A percentile compares a stretch with the other conserved stretches of the same genome.
These are phyloP conservation scores for Ceratobasidium sp. DNA, from an alignment of 1,284 basidiomycete species.

Conservation along the genomic window DNA sequence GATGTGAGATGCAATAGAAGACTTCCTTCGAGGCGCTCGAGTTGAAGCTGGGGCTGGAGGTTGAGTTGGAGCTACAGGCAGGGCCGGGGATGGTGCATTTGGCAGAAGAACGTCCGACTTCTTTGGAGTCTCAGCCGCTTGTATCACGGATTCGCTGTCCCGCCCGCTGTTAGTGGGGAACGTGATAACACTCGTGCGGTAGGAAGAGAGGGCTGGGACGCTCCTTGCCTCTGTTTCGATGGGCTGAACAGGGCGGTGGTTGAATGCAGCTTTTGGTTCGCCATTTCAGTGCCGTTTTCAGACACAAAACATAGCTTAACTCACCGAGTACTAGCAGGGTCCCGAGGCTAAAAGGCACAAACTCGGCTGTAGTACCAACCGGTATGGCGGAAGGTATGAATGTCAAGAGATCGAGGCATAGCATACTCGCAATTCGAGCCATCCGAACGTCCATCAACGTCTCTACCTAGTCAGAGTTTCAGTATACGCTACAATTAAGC, in stretches of 20 bases:
- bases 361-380: conserved; percentile 63
- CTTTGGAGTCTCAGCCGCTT: neutral
- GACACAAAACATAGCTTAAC: neutral
- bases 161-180: conserved; percentile 43
- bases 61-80: conserved; percentile 12
- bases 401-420: conserved; percentile 63
- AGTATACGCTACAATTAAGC: conserved; percentile 60
- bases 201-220: conserved; percentile 28
- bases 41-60: conserved; percentile 21
- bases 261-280: conserved; percentile 48
- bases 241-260: conserved; percentile 38
- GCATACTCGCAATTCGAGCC: conserved; percentile 45
- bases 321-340: conserved; percentile 63
- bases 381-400: conserved; percentile 61
- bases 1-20: conserved; percentile 26
- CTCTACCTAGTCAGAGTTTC: neutral
- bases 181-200: conserved; percentile 41
- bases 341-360: conserved; percentile 66
- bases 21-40: conserved; percentile 36
- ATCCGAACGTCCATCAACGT: conserved; percentile 47
- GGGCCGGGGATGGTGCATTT: conserved; percentile 37
- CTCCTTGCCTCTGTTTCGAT: conserved; percentile 23
- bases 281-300: neutral
- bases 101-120: conserved; percentile 23
- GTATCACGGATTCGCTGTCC: conserved; percentile 35